Conservation (phyloP, 768 basidiomycete genomes). For the Neoboletus magnificus region DNA sequence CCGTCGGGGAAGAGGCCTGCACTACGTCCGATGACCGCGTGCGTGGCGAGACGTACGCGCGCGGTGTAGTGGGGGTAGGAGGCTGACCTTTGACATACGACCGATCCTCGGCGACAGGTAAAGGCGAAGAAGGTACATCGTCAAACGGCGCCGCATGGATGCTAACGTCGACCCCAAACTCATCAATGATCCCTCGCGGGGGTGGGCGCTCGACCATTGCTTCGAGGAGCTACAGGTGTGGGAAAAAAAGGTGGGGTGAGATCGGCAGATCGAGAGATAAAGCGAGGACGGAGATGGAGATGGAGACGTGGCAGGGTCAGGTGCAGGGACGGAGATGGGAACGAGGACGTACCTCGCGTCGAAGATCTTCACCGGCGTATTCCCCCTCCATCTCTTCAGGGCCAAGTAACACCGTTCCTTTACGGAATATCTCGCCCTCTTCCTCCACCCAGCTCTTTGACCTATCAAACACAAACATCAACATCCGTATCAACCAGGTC, state of each 20-base stretch:
- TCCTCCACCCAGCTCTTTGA: constrained; percentile 85
- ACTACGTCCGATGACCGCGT: constrained; percentile 36
- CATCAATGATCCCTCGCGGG: constrained; percentile 66
- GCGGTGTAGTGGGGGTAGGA: constrained; percentile 33
- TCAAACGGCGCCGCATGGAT: constrained; percentile 10
- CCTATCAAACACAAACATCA: constrained; percentile 32
- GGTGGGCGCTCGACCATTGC: constrained; percentile 86
- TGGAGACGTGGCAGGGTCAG: not conserved
- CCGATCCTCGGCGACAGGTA: constrained; percentile 24
- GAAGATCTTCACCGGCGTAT: constrained; percentile 84
- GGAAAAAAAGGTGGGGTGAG: not conserved
- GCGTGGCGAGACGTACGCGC: constrained; percentile 57
- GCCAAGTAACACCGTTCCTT: constrained; percentile 75
- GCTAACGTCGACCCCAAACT: constrained; percentile 44
- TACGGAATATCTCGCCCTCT: constrained; percentile 95
- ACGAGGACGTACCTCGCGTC: constrained; percentile 58
- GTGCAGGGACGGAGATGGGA: not conserved
- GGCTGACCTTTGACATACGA: constrained; percentile 30
- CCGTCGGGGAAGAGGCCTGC: constrained; percentile 16
- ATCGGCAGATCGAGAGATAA: not conserved
- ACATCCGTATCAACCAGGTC: not conserved
- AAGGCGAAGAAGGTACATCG: constrained; percentile 6
- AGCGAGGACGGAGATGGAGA: not conserved
- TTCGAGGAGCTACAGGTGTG: constrained; percentile 62
- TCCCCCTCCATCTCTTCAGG: constrained; percentile 89